Evolutionary conservation across 108 stramenopile species (phyloP), one percentile per base, ranked within the genome.

Genomic region (Cylindrotheca closterium): DNA sequence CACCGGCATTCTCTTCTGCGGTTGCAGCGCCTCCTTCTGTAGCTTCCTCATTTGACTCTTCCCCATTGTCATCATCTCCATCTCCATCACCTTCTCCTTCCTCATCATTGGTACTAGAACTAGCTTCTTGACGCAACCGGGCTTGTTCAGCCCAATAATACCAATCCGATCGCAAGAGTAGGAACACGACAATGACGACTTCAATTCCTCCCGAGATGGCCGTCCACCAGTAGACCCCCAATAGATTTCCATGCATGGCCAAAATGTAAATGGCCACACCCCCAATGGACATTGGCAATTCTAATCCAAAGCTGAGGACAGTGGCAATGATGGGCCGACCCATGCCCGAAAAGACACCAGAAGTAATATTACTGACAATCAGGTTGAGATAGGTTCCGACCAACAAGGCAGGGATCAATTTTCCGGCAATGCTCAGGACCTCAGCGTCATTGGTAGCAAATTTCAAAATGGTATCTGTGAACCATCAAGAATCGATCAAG

Each of bases 271-370:
- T 65, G 18, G 78, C 78, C 0, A 75, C 70, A 31, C 78, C 78
- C 2, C 78, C 78, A 62, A 79, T 79, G 30, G 73, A 75, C 64
- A 75, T 51, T 5, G 78, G 78, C n/a, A 79, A 47, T 48, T 79
- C 78, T 23, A 79, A 62, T 32, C 78, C 78, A 71, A 79, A 79
- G 26, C 59, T 62, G 22, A 79, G 5, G 30, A 79, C 61, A 33
- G 78, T 79, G 17, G 74, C 63, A 61, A 79, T 74, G 2, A 79
- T 59, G n/a, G 78, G 78, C 5, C 78, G 73, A 3, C 78, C 78
- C 70, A 70, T 69, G 45, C 78, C 78, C 10, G 55, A 55, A 71
- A 79, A 79, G 28, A 79, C 60, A n/a, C 75, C 75, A 21, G 65
- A 68, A 24, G 78, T 79, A 48, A 68, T 70, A 47, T 79, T 75